These are phyloP conservation scores for Candida germanica DNA, from an alignment of 805 yeast species.

Conservation along the genomic window DNA sequence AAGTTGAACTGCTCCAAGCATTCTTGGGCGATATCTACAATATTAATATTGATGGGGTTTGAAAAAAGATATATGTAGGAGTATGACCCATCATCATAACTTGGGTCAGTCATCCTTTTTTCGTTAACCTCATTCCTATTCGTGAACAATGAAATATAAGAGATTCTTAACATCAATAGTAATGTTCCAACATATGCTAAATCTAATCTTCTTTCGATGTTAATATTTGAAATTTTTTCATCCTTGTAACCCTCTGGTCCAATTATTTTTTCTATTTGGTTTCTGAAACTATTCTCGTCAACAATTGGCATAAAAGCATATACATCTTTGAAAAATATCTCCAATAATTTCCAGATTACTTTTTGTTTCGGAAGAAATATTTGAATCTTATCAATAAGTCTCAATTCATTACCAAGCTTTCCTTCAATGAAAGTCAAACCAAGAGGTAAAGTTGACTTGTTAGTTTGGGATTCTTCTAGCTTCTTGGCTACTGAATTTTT, in stretches of 20 bases:
- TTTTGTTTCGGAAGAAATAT: constrained; percentile 36
- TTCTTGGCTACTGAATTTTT: constrained; percentile 15
- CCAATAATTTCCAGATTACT: constrained; percentile 39
- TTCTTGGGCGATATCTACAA: constrained; percentile 47
- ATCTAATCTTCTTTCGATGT: constrained; percentile 38
- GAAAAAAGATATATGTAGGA: constrained; percentile 37
- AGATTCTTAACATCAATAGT: constrained; percentile 39
- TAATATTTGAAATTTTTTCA: constrained; percentile 21
- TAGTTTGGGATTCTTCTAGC: constrained; percentile 13
- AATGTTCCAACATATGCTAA: constrained; percentile 39
- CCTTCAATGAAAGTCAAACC: constrained; percentile 36
- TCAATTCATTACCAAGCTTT: constrained; percentile 25
- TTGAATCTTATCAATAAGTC: constrained; percentile 32
- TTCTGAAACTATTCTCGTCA: constrained; percentile 35
- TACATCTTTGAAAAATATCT: constrained; percentile 39
- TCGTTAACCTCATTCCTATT: constrained; percentile 27
- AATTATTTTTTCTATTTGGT: constrained; percentile 27
- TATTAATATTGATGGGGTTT: constrained; percentile 45
- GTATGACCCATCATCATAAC: constrained; percentile 22
- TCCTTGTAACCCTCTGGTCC: constrained; percentile 29
- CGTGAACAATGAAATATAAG: constrained; percentile 39
- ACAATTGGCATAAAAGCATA: constrained; percentile 50
- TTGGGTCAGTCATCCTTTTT: constrained; percentile 20
- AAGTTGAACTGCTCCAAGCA: constrained; percentile 56
- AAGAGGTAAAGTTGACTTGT: constrained; percentile 20